phyloP scores from a whole-genome alignment of 805 yeast species.

The Lipomyces chichibuensis region DNA sequence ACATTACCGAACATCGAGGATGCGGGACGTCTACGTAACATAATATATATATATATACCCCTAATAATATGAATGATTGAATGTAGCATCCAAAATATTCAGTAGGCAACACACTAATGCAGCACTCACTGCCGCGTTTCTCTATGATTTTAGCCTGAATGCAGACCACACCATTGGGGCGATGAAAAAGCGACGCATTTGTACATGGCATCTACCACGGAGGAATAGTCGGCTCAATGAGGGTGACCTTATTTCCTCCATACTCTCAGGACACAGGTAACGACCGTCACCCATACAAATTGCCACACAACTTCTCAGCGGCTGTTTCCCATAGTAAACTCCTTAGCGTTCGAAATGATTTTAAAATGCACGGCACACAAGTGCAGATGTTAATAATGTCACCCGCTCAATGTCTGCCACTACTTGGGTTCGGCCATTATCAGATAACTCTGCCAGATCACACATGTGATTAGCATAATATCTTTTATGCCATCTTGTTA shows the following conservation, averaged over 20 bases:
- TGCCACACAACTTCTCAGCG: no score
- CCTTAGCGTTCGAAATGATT: no score
- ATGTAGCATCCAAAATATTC: neutral
- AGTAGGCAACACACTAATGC: neutral
- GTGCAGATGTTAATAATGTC: no score
- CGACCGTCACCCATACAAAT: no score
- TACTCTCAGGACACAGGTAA: no score
- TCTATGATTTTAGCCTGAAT: neutral
- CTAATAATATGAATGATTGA: neutral
- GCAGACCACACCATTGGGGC: neutral
- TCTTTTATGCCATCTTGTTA: neutral
- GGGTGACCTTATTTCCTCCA: no score
- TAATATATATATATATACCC: neutral
- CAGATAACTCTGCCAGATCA: neutral
- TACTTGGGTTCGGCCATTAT: no score
- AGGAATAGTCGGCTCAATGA: neutral
- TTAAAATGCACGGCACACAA: no score
- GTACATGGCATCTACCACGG: neutral
- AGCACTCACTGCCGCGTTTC: neutral
- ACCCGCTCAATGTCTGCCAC: neutral
- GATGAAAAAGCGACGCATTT: neutral
- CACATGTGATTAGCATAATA: neutral
- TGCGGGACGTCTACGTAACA: neutral
- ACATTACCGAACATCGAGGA: no score
- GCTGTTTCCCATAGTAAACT: no score